Evolutionary conservation across 1,284 basidiomycete genomes (phyloP), one percentile per base, ranked within the genome.

Genomic region (Schizophyllum amplum): DNA sequence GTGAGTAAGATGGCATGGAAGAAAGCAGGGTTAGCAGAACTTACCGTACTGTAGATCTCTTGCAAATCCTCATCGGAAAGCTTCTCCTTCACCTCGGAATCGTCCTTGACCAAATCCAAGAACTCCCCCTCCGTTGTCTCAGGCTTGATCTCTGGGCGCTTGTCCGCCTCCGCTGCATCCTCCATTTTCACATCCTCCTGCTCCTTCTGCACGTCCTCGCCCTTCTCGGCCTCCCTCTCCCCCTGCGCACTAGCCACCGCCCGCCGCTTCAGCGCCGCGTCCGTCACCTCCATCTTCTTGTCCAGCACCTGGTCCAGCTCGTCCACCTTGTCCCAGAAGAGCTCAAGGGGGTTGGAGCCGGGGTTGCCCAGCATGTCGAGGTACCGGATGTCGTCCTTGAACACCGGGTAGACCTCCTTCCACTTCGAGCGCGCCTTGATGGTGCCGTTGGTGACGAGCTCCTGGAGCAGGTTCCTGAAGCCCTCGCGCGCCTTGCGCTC

Each of bases 271-370:
- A 92, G 76, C 1, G 80, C 82, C 42, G 76, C 79, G 60, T 89
- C 84, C 0, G 86, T 81, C 9, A 79, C 60, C 7, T 74, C 75
- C 23, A 91, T 84, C 64, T 90, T 89, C 23, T 79, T 78, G 61
- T 96, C 94, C 11, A 97, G 80, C 62, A 86, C 81, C 65, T 93
- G 87, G 64, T 94, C 92, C 3, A 98, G 78, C 47, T 79, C 80
- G 71, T 99, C 96, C 47, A 98, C 87, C 4, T 82, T 69, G 69
- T 99, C 96, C 92, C 93, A 98, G 73, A 98, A 99, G 9, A 99
- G 80, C 63, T 99, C 96, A 47, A 99, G 78, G 1, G 96, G 94
- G 61, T 90, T 93, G 1, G 92, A 96, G 15, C 97, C 97, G 4
- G 92, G 89, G 66, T 90, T 90, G 1, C 94, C 95, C 5, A 98